phyloP scores from a whole-genome alignment of 2,329 filamentous ascomycete species.

The Colletotrichum agaves region DNA sequence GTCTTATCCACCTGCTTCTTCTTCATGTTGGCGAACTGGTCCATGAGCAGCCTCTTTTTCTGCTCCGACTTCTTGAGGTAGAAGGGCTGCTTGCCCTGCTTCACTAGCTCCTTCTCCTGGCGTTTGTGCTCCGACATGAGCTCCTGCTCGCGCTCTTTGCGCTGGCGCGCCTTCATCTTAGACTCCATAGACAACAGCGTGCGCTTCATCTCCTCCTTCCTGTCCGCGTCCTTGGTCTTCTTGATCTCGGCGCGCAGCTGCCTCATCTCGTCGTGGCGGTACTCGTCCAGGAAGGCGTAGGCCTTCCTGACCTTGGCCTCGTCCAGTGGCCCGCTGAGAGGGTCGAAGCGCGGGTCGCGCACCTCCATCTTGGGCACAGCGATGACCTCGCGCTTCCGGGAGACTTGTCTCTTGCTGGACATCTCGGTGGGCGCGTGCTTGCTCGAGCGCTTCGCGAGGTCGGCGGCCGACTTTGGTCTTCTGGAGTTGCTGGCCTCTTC shows the following conservation, averaged over 20 bases:
- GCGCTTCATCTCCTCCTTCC: conserved; percentile 77
- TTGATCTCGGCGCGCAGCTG: conserved; percentile 76
- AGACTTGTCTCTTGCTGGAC: conserved; percentile 85
- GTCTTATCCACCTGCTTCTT: conserved; percentile 84
- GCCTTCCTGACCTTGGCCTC: conserved; percentile 72
- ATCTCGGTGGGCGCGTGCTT: conserved; percentile 92
- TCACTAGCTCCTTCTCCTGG: conserved; percentile 85
- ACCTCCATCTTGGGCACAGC: conserved; percentile 65
- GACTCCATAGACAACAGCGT: conserved; percentile 83
- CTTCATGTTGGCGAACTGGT: conserved; percentile 85
- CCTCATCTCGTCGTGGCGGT: conserved; percentile 84
- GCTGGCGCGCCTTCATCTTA: conserved; percentile 74
- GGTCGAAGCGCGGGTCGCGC: conserved; percentile 91
- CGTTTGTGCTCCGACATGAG: conserved; percentile 80
- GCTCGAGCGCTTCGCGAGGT: conserved; percentile 61
- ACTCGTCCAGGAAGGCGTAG: conserved; percentile 90
- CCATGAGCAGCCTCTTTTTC: conserved; percentile 84
- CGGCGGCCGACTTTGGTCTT: conserved; percentile 43
- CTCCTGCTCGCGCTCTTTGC: conserved; percentile 75
- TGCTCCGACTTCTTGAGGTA: conserved; percentile 93
- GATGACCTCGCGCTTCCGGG: conserved; percentile 81
- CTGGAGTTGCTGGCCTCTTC: conserved; percentile 48
- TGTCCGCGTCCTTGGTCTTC: conserved; percentile 69
- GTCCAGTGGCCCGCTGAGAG: conserved; percentile 63
- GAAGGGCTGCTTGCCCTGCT: conserved; percentile 91